Evolutionary conservation across 176 grass and related monocot species (phyloP).

Genomic region (Tillandsia fasciculata): DNA sequence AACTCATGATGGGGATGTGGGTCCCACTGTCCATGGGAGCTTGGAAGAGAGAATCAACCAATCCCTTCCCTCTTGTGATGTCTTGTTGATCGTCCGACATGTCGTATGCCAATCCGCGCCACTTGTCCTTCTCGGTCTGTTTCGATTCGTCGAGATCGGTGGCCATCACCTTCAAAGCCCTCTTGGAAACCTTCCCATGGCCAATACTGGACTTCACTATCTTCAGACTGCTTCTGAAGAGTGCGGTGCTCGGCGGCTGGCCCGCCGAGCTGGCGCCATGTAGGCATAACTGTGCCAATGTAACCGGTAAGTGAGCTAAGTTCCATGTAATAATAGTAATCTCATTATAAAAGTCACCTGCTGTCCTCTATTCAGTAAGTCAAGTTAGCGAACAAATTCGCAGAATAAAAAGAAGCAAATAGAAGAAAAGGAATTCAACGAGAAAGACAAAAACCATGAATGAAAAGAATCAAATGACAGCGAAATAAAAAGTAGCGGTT

Average conservation of each 20-base stretch:
- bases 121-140: constrained; percentile 43
- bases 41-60: constrained; percentile 66
- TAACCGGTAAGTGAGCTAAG: no score
- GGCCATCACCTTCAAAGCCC: constrained; percentile 25
- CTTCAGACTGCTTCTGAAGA: constrained; percentile 32
- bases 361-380: no score
- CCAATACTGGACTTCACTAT: constrained; percentile 11
- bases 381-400: no score
- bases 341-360: no score
- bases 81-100: constrained; percentile 91
- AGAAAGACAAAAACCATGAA: not conserved
- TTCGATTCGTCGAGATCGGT: constrained; percentile 47
- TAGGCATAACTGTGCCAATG: not conserved
- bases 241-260: constrained; percentile 1
- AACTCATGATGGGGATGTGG: constrained; percentile 76
- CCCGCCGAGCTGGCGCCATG: not conserved
- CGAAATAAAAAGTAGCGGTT: not conserved
- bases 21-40: constrained; percentile 73
- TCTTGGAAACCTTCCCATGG: constrained; percentile 3
- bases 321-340: no score
- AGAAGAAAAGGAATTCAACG: constrained; percentile 1
- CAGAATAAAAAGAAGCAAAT: not conserved
- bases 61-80: constrained; percentile 79
- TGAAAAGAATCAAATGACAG: not conserved
- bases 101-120: constrained; percentile 56